These are phyloP conservation scores for Moesziomyces sp. DNA, from an alignment of 1,284 basidiomycete genomes.

Conservation along the genomic window DNA sequence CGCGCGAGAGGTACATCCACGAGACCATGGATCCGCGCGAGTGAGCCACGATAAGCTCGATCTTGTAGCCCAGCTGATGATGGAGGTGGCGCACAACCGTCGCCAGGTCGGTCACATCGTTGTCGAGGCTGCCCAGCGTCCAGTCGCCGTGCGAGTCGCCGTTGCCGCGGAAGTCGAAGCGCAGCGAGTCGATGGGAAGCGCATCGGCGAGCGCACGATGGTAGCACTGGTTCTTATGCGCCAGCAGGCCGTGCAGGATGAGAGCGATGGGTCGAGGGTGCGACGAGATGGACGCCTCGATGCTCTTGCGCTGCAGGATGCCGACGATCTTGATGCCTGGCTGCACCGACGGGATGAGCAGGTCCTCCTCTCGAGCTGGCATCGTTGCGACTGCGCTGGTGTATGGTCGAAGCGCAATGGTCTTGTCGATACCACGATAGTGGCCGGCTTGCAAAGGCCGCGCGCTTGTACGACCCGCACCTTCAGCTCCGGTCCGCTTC, in stretches of 20 bases:
- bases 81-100: slow-evolving; percentile 24
- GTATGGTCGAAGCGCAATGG: neutral
- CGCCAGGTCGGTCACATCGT: slow-evolving; percentile 33
- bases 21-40: slow-evolving; percentile 30
- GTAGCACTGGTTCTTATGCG: slow-evolving; percentile 76
- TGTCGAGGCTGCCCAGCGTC: slow-evolving; percentile 19
- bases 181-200: slow-evolving; percentile 79
- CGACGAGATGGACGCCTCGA: neutral
- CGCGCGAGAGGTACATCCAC: slow-evolving; percentile 27
- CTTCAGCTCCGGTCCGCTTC: too few species aligned
- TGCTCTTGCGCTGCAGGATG: slow-evolving; percentile 15
- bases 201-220: slow-evolving; percentile 76
- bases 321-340: slow-evolving; percentile 16
- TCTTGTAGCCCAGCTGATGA: slow-evolving; percentile 6
- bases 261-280: slow-evolving; percentile 31
- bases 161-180: slow-evolving; percentile 78
- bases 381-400: slow-evolving; percentile 4
- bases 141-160: slow-evolving; percentile 27
- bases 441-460: neutral
- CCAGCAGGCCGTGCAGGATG: slow-evolving; percentile 55
- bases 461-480: too few species aligned
- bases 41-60: slow-evolving; percentile 32
- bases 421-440: neutral
- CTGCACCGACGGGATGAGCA: slow-evolving; percentile 21
- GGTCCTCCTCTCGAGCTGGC: slow-evolving; percentile 10